Evolutionary conservation across 2,329 filamentous ascomycete genomes (phyloP).

Genomic region (Beauveria medogensis): DNA sequence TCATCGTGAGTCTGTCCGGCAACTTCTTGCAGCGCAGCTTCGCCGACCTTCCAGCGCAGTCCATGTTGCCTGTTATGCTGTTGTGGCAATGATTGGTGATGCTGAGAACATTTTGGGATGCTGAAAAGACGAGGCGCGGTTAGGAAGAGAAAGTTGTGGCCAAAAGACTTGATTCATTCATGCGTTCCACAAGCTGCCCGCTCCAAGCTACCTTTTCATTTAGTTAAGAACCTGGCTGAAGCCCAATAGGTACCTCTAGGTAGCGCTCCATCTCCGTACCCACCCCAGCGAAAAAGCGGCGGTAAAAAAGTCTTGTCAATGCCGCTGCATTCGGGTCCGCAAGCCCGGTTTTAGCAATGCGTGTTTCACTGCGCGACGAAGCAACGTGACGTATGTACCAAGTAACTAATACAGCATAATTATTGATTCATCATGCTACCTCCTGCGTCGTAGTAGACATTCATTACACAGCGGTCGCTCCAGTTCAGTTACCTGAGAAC

Average conservation of each 20-base stretch:
- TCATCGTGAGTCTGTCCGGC: background rate
- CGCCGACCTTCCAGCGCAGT: background rate
- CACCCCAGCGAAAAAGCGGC: background rate
- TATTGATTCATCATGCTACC: background rate
- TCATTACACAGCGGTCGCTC: background rate
- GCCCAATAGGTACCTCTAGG: too few relatives aligned
- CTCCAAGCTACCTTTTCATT: background rate
- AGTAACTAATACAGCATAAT: too few relatives aligned
- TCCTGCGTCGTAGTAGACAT: background rate
- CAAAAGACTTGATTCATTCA: background rate
- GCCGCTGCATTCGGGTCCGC: background rate
- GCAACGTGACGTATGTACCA: background rate
- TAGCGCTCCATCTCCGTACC: background rate
- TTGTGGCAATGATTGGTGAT: background rate
- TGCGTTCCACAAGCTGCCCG: background rate
- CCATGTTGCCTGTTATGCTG: background rate
- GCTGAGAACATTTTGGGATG: background rate
- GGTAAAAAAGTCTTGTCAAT: background rate
- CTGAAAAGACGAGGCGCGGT: background rate
- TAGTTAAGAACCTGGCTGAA: background rate
- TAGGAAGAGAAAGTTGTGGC: background rate
- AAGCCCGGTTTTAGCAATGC: background rate
- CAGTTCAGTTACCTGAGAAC: background rate
- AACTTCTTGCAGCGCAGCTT: background rate
- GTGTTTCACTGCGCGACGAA: background rate